Conservation (phyloP, 192 early-diverging fungal species). For the Mortierella claussenii region DNA sequence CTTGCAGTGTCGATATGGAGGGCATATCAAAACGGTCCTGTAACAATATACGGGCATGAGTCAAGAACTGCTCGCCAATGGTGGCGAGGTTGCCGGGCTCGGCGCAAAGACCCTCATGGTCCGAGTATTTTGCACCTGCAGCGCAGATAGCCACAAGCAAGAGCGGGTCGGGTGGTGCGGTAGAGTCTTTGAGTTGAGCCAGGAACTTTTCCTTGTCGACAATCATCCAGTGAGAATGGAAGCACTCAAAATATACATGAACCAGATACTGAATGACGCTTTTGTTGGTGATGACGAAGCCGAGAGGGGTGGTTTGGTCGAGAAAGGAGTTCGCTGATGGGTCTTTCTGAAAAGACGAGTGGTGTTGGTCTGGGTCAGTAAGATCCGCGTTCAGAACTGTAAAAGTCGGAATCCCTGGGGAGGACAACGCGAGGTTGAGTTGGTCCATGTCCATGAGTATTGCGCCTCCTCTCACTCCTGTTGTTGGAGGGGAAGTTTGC, state of each 20-base stretch:
- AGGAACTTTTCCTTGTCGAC: slow-evolving; percentile 48
- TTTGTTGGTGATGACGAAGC: slow-evolving; percentile 52
- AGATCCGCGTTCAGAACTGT: slow-evolving; percentile 31
- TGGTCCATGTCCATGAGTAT: slow-evolving; percentile 25
- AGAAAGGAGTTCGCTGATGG: slow-evolving; percentile 12
- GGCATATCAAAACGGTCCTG: slow-evolving; percentile 55
- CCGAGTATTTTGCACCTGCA: slow-evolving; percentile 50
- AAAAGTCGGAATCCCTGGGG: slow-evolving; percentile 18
- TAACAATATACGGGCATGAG: slow-evolving; percentile 44
- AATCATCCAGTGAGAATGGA: slow-evolving; percentile 52
- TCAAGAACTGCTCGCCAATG: slow-evolving; percentile 48
- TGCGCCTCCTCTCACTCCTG: slow-evolving; percentile 1
- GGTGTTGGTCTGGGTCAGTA: slow-evolving; percentile 23
- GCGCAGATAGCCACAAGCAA: slow-evolving; percentile 49
- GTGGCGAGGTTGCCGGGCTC: slow-evolving; percentile 44
- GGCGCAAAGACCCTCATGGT: slow-evolving; percentile 37
- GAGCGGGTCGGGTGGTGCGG: slow-evolving; percentile 32
- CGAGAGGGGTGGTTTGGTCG: slow-evolving; percentile 24
- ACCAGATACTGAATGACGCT: slow-evolving; percentile 51
- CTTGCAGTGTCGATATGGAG: slow-evolving; percentile 54
- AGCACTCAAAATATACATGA: slow-evolving; percentile 51
- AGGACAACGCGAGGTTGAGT: slow-evolving; percentile 15
- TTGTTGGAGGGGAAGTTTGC: not conserved
- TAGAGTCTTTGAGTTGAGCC: slow-evolving; percentile 34
- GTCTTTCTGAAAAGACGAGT: slow-evolving; percentile 38